Base-by-base conservation (phyloP, 768 basidiomycete genomes). In the Mycena crocata region DNA sequence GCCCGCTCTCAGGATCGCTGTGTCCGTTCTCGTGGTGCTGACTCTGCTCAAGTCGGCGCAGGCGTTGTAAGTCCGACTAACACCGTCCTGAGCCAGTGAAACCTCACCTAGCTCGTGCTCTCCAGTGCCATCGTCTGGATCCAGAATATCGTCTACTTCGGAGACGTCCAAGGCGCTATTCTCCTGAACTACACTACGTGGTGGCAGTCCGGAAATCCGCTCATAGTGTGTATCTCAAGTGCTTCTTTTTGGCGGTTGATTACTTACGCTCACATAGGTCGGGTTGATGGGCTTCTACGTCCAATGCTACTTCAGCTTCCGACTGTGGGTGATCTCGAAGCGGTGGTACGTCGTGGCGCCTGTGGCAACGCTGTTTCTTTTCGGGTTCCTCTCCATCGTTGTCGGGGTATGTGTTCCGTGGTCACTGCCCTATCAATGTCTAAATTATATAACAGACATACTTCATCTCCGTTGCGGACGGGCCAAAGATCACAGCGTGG, bases 261-360 rank as follows among this genome's bases (percentile, higher is more conserved):
- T 21, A 24, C 54, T 24, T 30, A 31, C 34, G 9, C 34, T 5
- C 30, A 15, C 2, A 24, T 17, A 79, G 78, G 77, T 77, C 17
- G 77, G 77, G 9, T 62, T 65, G 26, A 76, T 78, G 23, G 74
- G 74, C 23, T 39, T 75, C 26, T 80, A 78, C 51, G 77, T 80
- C 31, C 79, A 80, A 58, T 39, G 62, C 7, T 80, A 73, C 63
- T 80, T 76, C 60, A 72, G 71, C 42, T 70, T 72, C 45, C 74
- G 79, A 5, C 72, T 80, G 24, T 78, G 66, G 49, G 54, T 68
- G 15, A 76, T 78, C 35, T 77, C 78, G 0, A 63, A 61, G 24
- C 70, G 57, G 3, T 49, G 49, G 37, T 74, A 64, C 45, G 66
- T 75, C 26, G 71, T 76, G 21, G 60, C 52, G 7, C 74, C 75